A percentile compares a stretch with the other conserved stretches of the same genome.
Conservation (phyloP, 2,329 filamentous ascomycete genomes). For the Fusarium gaditjirri region DNA sequence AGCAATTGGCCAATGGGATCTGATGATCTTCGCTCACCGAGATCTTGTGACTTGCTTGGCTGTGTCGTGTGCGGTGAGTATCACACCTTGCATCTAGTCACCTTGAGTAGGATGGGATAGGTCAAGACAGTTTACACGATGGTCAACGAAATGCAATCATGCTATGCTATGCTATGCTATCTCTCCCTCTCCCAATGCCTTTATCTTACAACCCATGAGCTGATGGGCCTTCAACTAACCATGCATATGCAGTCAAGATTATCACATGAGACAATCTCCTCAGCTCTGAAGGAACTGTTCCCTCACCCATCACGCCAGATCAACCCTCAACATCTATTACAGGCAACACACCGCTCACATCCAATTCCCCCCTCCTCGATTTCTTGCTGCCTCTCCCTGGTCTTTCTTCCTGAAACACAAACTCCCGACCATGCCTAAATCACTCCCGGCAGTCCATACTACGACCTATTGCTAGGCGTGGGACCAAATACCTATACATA, state of each 20-base stretch:
- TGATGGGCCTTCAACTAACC: slow-evolving; percentile 2
- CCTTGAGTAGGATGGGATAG: background rate
- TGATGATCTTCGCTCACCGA: slow-evolving; percentile 30
- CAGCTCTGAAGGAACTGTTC: background rate
- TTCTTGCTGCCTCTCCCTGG: slow-evolving; percentile 5
- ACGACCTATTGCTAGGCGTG: slow-evolving; percentile 12
- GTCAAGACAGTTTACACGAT: background rate
- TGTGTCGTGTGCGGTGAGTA: slow-evolving; percentile 24
- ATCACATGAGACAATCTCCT: slow-evolving; percentile 5
- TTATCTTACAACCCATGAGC: slow-evolving; percentile 10
- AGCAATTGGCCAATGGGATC: slow-evolving; percentile 39
- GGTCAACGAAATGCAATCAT: background rate
- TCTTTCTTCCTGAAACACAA: slow-evolving; percentile 10
- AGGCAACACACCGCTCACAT: slow-evolving; percentile 13
- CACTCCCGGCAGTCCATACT: slow-evolving; percentile 9
- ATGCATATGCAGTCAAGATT: background rate
- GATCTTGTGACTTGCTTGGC: slow-evolving; percentile 21
- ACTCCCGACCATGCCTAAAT: slow-evolving; percentile 21
- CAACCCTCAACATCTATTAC: slow-evolving; percentile 9
- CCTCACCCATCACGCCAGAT: slow-evolving; percentile 16
- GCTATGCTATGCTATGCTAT: slow-evolving; percentile 1
- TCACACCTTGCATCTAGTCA: background rate
- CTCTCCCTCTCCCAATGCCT: background rate
- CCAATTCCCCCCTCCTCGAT: slow-evolving; percentile 1
- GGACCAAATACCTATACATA: slow-evolving; percentile 27